These are phyloP conservation scores for Lindgomyces ingoldianus DNA, from an alignment of 495 filamentous ascomycete species.

Conservation along the genomic window DNA sequence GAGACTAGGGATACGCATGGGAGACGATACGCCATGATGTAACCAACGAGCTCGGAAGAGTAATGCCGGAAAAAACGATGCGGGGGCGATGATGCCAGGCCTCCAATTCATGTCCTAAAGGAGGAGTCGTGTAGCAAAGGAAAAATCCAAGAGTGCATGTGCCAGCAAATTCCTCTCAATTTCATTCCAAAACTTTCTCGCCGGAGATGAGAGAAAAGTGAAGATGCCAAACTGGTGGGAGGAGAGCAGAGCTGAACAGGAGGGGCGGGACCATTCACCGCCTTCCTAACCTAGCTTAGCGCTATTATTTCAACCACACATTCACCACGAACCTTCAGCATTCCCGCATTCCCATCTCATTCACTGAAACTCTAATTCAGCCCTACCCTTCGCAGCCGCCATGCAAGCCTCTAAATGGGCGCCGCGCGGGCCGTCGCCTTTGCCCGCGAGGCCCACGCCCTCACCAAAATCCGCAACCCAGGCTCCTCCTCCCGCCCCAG, in stretches of 20 bases:
- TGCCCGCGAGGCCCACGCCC: no score
- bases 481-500: neutral
- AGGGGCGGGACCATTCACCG: neutral
- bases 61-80: constrained; percentile 11
- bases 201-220: no score
- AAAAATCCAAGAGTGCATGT: no score
- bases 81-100: neutral
- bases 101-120: neutral
- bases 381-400: neutral
- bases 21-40: no score
- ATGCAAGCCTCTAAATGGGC: neutral
- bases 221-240: neutral
- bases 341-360: neutral
- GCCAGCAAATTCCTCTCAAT: no score
- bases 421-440: neutral
- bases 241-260: neutral
- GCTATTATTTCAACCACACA: neutral
- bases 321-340: neutral
- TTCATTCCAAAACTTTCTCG: no score
- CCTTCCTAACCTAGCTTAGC: constrained; percentile 1
- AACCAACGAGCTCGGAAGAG: constrained; percentile 9
- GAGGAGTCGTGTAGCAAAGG: neutral
- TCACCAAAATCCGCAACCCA: neutral
- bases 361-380: neutral
- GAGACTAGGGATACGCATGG: no score